Conservation (phyloP, 2,329 filamentous ascomycete genomes). For the Septoria petroselini region DNA sequence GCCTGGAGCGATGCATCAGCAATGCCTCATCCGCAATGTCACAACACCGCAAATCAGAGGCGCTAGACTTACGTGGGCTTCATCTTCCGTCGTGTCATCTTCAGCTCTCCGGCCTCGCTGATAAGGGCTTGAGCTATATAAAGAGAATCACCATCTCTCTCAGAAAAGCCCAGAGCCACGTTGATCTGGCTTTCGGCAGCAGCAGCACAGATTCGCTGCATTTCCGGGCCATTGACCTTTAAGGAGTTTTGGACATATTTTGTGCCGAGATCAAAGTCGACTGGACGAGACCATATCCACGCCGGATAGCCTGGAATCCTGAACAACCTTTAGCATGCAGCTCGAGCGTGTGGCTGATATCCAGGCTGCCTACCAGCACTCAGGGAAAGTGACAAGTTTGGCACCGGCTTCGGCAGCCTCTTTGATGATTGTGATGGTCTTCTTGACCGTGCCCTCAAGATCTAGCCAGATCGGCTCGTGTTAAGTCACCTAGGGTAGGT, state of each 20-base stretch:
- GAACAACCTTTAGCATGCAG: no score
- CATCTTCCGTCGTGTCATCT: conserved; percentile 43
- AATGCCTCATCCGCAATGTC: no score
- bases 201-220: conserved; percentile 42
- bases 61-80: conserved; percentile 39
- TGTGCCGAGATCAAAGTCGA: conserved; percentile 42
- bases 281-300: conserved; percentile 28
- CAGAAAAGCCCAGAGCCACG: conserved; percentile 43
- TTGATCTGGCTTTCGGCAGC: conserved; percentile 38
- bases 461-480: conserved; percentile 61
- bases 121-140: conserved; percentile 45
- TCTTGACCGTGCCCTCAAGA: conserved; percentile 52
- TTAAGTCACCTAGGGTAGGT: conserved; percentile 49
- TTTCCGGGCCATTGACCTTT: conserved; percentile 42
- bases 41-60: no score
- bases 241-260: conserved; percentile 49
- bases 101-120: conserved; percentile 34
- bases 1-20: conserved; percentile 12
- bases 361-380: no score
- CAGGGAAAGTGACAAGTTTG: conserved; percentile 52
- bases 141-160: conserved; percentile 40
- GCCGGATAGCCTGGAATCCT: conserved; percentile 41
- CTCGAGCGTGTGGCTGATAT: no score
- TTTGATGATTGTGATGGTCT: conserved; percentile 57
- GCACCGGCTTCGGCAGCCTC: conserved; percentile 55